Evolutionary conservation across 148 eudicot species (phyloP).

Genomic region (Amaranthus palmeri): DNA sequence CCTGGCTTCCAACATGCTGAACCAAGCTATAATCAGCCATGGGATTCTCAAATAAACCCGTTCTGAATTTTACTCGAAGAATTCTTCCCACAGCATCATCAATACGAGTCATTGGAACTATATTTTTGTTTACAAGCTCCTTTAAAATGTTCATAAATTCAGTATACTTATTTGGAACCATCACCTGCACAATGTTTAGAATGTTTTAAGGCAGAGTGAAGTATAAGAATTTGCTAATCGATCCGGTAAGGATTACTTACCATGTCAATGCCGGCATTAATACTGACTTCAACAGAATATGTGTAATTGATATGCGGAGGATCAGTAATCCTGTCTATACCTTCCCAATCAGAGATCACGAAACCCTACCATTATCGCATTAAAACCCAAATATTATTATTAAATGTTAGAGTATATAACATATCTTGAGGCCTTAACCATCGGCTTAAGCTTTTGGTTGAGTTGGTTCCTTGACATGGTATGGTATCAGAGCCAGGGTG

Average conservation of each 20-base stretch:
- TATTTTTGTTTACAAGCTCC: conserved; percentile 33
- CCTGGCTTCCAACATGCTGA: conserved; percentile 41
- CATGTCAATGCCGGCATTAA: conserved; percentile 53
- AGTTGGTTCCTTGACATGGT: too few relatives aligned
- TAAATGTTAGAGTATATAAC: too few relatives aligned
- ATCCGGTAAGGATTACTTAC: conserved; percentile 13
- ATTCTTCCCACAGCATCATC: conserved; percentile 52
- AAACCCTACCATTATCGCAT: conserved; percentile 32
- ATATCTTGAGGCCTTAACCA: too few relatives aligned
- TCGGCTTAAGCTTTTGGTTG: too few relatives aligned
- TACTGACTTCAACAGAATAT: conserved; percentile 41
- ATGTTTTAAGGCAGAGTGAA: not conserved
- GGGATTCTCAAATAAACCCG: conserved; percentile 52
- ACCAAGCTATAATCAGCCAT: conserved; percentile 35
- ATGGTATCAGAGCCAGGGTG: too few relatives aligned
- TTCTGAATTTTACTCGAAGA: conserved; percentile 47
- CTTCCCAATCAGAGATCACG: conserved; percentile 54
- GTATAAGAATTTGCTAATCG: too few relatives aligned
- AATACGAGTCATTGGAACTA: conserved; percentile 42
- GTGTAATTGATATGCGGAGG: conserved; percentile 46
- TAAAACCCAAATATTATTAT: too few relatives aligned
- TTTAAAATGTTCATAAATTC: conserved; percentile 37
- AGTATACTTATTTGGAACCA: conserved; percentile 35
- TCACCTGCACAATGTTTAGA: conserved; percentile 12
- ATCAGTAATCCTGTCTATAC: conserved; percentile 46